Evolutionary conservation across 176 grass and related monocot species (phyloP), one percentile per base, ranked within the genome.

Genomic region (Neostapfia colusana): DNA sequence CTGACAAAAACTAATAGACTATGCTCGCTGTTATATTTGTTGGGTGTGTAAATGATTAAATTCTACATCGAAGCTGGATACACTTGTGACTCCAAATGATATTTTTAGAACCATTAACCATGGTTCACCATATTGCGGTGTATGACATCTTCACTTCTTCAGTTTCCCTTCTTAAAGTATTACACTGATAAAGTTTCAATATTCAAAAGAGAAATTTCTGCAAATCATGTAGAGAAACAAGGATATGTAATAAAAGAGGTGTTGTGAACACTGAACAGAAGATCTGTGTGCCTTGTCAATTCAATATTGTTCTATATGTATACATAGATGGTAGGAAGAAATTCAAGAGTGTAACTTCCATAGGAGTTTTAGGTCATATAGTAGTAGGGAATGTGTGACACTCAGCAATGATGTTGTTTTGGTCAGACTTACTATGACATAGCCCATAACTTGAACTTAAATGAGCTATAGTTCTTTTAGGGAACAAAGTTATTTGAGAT

Each of bases 131-230:
- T 66, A 67, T 17, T 18, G 5, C 67, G 27, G 51, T 73, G 10
- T 54, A 10, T 50, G 21, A 3, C 24, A 56, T 31, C 37, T 44
- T 60, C 10, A 60, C 26, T 45, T 31, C 31, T 45, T 59, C 16
- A 60, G 39, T 45, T 59, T 45, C 10, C 31, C 31, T 31, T 59
- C 25, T 14, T 48, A 17, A 11, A 59, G 53, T 45, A 38, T n/a
- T 45, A 80, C 18, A 46, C 1, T 79, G 23, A 69, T 25, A 6
- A 81, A 50, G n/a, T 71, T 72, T 24, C n/a, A 81, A 63, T 62
- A 42, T 61, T 80, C 25, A 6, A n/a, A 31, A 31, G 58, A 6
- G 27, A 31, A 55, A 10, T 3, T 55, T 46, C 23, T 43, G 37
- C 36, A 41, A 43, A 49, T 82, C 56, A 2, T 74, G 17, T 43